phyloP scores from a whole-genome alignment of 805 yeast species.

The Zygosaccharomyces pseudorouxii region DNA sequence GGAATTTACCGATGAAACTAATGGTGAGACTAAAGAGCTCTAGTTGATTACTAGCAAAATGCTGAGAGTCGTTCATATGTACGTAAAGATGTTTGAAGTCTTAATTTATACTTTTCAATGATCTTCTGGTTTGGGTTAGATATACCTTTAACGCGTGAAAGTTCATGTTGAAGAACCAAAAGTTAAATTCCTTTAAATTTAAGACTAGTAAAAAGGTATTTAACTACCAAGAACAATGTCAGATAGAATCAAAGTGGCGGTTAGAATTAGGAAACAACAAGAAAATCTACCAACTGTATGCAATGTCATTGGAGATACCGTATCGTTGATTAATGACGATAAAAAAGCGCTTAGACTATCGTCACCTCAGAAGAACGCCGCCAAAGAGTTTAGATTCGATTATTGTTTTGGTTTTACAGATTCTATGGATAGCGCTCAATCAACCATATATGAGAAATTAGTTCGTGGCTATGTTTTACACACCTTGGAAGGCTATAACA shows the following conservation, averaged over 20 bases:
- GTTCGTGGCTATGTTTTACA: constrained; percentile 14
- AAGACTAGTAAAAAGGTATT: neutral
- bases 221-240: constrained; percentile 5
- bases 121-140: no score
- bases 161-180: neutral
- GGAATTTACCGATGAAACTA: neutral
- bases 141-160: neutral
- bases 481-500: constrained; percentile 56
- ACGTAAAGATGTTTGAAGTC: neutral
- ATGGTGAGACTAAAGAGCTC: neutral
- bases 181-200: neutral
- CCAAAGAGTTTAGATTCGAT: constrained; percentile 9
- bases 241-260: constrained; percentile 14
- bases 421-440: constrained; percentile 7
- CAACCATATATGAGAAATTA: constrained; percentile 5
- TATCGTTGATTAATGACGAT: constrained; percentile 3
- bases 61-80: neutral
- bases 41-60: neutral
- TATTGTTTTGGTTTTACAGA: constrained; percentile 11
- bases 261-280: constrained; percentile 9
- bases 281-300: neutral
- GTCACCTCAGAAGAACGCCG: constrained; percentile 1
- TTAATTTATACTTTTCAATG: neutral
- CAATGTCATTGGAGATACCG: constrained; percentile 2
- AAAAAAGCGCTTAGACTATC: neutral